phyloP scores from a whole-genome alignment of 371 early-diverging fungal genomes.

The Chytridium lagenaria region DNA sequence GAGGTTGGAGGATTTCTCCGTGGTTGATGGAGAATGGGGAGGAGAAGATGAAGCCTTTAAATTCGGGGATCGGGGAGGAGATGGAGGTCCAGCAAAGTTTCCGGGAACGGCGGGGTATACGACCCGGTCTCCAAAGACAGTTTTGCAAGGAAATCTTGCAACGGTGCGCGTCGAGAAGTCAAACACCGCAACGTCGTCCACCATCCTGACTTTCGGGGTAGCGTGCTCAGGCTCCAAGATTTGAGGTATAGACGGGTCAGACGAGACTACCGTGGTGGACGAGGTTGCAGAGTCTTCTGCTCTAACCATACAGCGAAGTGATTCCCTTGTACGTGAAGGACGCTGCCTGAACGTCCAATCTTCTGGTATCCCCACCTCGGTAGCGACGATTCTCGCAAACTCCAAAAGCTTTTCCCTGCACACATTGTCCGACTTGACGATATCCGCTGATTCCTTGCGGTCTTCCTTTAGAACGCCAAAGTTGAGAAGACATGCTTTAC shows the following conservation, averaged over 20 bases:
- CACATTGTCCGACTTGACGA: neutral
- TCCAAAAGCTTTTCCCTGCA: slow-evolving; percentile 10
- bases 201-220: too few species aligned
- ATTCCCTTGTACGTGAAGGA: neutral
- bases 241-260: too few species aligned
- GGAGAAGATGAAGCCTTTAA: neutral
- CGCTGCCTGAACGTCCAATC: slow-evolving; percentile 9
- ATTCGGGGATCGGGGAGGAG: neutral
- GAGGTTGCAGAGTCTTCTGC: too few species aligned
- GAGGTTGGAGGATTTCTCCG: too few species aligned
- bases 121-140: neutral
- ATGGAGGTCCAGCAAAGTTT: neutral
- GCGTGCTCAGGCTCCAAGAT: too few species aligned
- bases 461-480: slow-evolving; percentile 7
- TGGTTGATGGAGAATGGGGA: neutral
- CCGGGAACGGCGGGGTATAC: neutral
- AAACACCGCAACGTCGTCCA: slow-evolving; percentile 15
- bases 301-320: too few species aligned
- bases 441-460: neutral
- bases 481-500: slow-evolving; percentile 2
- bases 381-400: slow-evolving; percentile 5
- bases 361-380: neutral
- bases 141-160: slow-evolving; percentile 8
- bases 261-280: too few species aligned
- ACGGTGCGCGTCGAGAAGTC: slow-evolving; percentile 16